Evolutionary conservation across 768 basidiomycete species (phyloP), one percentile per base, ranked within the genome.

Genomic region (Mrakia frigida): DNA sequence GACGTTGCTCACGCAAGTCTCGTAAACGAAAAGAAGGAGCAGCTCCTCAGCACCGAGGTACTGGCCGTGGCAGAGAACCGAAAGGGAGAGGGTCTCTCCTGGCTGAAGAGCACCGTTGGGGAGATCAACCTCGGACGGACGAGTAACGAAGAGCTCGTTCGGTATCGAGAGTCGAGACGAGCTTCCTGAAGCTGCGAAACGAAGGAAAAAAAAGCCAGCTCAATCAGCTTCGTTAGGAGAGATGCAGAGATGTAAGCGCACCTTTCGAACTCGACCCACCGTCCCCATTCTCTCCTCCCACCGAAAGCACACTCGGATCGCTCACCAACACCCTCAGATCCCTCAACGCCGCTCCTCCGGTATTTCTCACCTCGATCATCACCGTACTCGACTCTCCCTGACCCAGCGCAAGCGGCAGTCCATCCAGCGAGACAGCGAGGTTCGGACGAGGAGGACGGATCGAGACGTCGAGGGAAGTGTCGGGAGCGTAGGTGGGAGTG

Each of bases 361-460:
- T 53, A 68, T 80, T 81, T 0, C 37, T 50, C 6, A 81, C n/a
- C 16, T 59, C 23, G 2, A 81, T 2, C 25, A 9, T 13, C 0
- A 70, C 39, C n/a, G 85, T 81, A 6, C 89, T 83, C 16, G 81
- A 85, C 16, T 86, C 85, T 73, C 80, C 81, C 18, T 77, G 79
- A 13, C 71, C 72, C 5, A 82, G 61, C 11, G 50, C 9, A 3
- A 69, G 18, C 6, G 81, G 82, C 3, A 79, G 67, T 6, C 18
- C 31, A 1, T 74, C 79, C 23, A 82, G 59, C 41, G 81, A 77
- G 7, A 82, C 81, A 21, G 86, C 82, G 16, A 98, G 84, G 71
- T 89, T 87, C 74, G 92, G 90, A 39, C 87, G 85, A 2, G 89
- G 87, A 56, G 89, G 86, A 65, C 88, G 87, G 16, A 97, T 87